These are phyloP conservation scores for Hevea brasiliensis DNA, from an alignment of 345 rosid genomes.

Conservation along the genomic window DNA sequence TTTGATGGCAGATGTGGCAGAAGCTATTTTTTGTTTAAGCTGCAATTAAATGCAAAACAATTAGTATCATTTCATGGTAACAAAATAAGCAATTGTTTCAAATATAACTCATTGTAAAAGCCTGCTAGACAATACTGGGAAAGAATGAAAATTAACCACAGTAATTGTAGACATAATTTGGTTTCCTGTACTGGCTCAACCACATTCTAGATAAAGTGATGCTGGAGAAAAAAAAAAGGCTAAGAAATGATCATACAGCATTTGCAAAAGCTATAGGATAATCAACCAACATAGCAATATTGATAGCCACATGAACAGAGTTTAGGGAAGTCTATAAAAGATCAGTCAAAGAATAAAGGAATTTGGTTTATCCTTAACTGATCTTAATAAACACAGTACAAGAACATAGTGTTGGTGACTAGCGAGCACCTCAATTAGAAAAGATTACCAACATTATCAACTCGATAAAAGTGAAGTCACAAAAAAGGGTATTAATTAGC, in stretches of 20 bases:
- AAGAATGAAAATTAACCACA: not conserved
- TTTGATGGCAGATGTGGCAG: conserved; percentile 96
- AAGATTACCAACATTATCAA: not conserved
- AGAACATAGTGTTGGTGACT: not conserved
- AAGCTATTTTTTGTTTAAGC: conserved; percentile 87
- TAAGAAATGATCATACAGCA: not conserved
- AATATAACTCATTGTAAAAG: not conserved
- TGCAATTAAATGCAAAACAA: conserved; percentile 34
- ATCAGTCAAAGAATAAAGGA: not conserved
- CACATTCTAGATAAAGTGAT: not conserved
- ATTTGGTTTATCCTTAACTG: not conserved
- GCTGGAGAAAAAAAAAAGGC: not conserved
- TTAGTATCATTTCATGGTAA: not conserved
- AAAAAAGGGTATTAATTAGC: not conserved
- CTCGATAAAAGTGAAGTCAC: not conserved
- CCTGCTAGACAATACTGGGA: not conserved
- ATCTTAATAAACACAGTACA: not conserved
- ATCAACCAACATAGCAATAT: not conserved
- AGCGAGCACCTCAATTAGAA: not conserved
- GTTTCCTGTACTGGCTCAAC: not conserved
- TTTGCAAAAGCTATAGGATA: not conserved
- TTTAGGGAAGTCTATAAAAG: not conserved
- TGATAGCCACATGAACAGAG: not conserved
- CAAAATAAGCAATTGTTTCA: not conserved
- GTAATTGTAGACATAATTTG: not conserved